These are phyloP conservation scores for Poa pratensis DNA, from an alignment of 176 grass and related monocot genomes.

Conservation along the genomic window DNA sequence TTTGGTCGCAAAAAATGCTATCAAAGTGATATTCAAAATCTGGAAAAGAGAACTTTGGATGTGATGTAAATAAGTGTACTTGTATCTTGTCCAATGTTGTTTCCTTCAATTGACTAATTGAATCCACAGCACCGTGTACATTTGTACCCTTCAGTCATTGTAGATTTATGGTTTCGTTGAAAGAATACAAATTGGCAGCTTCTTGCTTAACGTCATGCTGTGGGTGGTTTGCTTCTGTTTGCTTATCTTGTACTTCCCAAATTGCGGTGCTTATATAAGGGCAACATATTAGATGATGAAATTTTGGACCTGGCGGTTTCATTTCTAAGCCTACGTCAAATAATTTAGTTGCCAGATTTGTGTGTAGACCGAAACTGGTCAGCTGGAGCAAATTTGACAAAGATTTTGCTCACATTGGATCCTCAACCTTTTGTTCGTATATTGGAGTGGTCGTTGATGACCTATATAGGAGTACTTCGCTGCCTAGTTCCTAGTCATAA, in stretches of 20 bases:
- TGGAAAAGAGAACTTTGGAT: slow-evolving; percentile 34
- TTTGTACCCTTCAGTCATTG: neutral
- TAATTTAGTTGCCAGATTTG: neutral
- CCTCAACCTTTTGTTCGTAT: too few species aligned
- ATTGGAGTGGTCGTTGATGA: too few species aligned
- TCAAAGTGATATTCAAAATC: slow-evolving; percentile 18
- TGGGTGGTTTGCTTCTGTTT: neutral
- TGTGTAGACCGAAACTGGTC: neutral
- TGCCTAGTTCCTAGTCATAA: too few species aligned
- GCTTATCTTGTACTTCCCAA: neutral
- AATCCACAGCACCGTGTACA: slow-evolving; percentile 16
- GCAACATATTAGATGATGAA: neutral
- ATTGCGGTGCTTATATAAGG: neutral
- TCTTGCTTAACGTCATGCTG: neutral
- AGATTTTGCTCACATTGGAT: neutral
- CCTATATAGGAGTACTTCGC: too few species aligned
- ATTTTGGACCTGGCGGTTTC: neutral
- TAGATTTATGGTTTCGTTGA: slow-evolving; percentile 28
- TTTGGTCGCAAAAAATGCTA: slow-evolving; percentile 56
- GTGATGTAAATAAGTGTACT: slow-evolving; percentile 68
- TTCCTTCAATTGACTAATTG: slow-evolving; percentile 26
- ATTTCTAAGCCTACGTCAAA: too few species aligned
- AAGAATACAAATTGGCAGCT: slow-evolving; percentile 5
- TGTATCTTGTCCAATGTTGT: slow-evolving; percentile 49
- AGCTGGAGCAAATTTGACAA: neutral